phyloP scores from a whole-genome alignment of 2,329 filamentous ascomycete genomes.

The Aureobasidium subglaciale region DNA sequence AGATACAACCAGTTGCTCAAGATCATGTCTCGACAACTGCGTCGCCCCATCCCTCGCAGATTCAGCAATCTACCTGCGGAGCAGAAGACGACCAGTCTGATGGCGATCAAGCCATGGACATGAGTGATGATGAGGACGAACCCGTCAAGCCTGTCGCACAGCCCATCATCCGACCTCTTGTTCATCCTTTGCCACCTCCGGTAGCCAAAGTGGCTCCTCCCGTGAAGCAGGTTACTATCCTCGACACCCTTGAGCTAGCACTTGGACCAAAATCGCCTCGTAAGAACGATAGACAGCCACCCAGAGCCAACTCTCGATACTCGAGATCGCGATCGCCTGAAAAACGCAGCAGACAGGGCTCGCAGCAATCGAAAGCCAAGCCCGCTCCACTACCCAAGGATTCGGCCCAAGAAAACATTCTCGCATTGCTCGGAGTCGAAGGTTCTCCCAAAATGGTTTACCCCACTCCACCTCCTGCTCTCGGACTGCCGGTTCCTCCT shows the following conservation, averaged over 20 bases:
- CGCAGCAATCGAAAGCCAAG: slow-evolving; percentile 13
- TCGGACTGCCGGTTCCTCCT: slow-evolving; percentile 25
- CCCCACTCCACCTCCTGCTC: slow-evolving; percentile 31
- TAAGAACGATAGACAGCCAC: slow-evolving; percentile 16
- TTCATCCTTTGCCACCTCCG: background rate
- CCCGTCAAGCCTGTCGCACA: background rate
- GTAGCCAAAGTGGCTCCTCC: background rate
- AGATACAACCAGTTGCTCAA: background rate
- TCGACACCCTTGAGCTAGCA: slow-evolving; percentile 27
- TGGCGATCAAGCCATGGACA: slow-evolving; percentile 19
- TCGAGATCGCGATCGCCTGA: slow-evolving; percentile 23
- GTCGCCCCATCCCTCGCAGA: background rate
- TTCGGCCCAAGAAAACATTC: slow-evolving; percentile 28
- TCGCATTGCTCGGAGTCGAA: slow-evolving; percentile 31
- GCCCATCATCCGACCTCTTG: background rate
- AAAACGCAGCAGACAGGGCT: slow-evolving; percentile 11
- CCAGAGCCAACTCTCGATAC: slow-evolving; percentile 16
- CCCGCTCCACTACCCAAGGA: slow-evolving; percentile 21
- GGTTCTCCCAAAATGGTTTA: slow-evolving; percentile 32
- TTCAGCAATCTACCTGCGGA: slow-evolving; percentile 22
- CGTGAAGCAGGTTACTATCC: slow-evolving; percentile 16
- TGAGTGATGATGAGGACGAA: slow-evolving; percentile 16
- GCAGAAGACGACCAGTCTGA: slow-evolving; percentile 21
- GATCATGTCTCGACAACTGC: background rate
- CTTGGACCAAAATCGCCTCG: slow-evolving; percentile 19